A percentile compares a stretch with the other conserved stretches of the same genome.
phyloP scores from a whole-genome alignment of 495 filamentous ascomycete species.

The Halenospora varia region DNA sequence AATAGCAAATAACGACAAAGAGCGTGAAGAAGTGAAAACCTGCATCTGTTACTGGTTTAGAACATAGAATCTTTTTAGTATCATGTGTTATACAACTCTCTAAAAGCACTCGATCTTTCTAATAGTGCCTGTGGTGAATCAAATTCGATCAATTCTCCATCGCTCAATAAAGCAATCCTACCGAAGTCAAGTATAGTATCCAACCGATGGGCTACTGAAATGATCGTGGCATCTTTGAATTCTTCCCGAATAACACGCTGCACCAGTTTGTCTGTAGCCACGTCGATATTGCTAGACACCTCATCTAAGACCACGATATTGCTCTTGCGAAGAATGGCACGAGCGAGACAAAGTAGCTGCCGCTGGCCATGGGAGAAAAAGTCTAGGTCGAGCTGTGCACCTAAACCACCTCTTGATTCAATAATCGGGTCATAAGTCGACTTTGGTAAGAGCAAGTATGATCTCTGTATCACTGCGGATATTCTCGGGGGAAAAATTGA shows the following conservation, averaged over 20 bases:
- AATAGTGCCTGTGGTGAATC: background rate
- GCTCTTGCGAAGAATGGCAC: constrained; percentile 30
- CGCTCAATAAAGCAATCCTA: background rate
- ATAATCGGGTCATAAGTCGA: constrained; percentile 36
- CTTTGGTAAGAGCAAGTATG: constrained; percentile 27
- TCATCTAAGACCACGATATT: constrained; percentile 41
- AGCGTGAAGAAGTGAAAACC: too few species aligned
- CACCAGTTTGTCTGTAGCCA: constrained; percentile 51
- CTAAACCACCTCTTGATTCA: constrained; percentile 34
- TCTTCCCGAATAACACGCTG: constrained; percentile 42
- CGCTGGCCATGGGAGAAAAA: constrained; percentile 39
- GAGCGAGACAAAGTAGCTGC: constrained; percentile 43
- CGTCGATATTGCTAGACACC: constrained; percentile 38
- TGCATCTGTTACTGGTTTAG: too few species aligned
- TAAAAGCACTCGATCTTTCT: background rate
- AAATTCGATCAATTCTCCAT: background rate
- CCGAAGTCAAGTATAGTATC: background rate
- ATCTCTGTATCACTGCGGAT: constrained; percentile 30
- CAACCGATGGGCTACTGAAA: background rate
- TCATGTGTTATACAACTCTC: background rate
- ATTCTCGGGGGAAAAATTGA: constrained; percentile 41
- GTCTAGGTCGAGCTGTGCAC: constrained; percentile 30
- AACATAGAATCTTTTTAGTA: too few species aligned
- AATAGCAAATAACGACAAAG: too few species aligned
- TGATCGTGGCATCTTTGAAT: background rate